phyloP scores from a whole-genome alignment of 768 basidiomycete species.

The Kwoniella europaea region DNA sequence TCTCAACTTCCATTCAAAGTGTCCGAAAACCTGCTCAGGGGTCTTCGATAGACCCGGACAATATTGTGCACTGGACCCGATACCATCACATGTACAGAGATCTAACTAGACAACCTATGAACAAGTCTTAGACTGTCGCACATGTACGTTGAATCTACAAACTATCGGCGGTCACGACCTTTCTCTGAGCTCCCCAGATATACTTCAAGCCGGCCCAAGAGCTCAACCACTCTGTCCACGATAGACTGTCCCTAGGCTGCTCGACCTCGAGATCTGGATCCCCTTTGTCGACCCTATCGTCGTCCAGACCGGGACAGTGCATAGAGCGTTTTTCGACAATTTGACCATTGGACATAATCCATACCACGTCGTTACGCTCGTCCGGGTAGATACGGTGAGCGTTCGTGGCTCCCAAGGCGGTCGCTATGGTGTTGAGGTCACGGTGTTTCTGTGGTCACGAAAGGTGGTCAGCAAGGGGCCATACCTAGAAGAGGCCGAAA shows the following conservation, averaged over 20 bases:
- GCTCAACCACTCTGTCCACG: no score
- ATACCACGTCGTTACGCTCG: conserved; percentile 42
- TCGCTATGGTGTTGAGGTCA: conserved; percentile 35
- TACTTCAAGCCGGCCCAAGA: no score
- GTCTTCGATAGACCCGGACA: no score
- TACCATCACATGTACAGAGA: no score
- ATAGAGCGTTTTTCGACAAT: conserved; percentile 37
- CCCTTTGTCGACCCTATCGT: conserved; percentile 30
- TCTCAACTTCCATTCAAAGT: no score
- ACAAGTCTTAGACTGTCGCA: no score
- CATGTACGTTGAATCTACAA: no score
- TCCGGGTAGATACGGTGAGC: conserved; percentile 30
- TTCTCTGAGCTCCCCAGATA: no score
- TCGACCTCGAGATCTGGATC: conserved; percentile 38
- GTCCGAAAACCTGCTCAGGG: no score
- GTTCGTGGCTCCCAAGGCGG: conserved; percentile 36
- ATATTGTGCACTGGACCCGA: no score
- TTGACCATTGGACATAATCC: conserved; percentile 34
- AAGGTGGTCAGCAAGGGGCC: background rate
- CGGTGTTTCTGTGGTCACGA: conserved; percentile 32
- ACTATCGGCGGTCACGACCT: no score
- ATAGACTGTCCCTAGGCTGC: background rate
- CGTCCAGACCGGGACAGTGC: conserved; percentile 41
- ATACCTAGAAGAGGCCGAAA: background rate
- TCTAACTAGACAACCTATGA: no score